These are phyloP conservation scores for Adiantum capillusveneris DNA, from an alignment of 75 land plant species.

Conservation along the genomic window DNA sequence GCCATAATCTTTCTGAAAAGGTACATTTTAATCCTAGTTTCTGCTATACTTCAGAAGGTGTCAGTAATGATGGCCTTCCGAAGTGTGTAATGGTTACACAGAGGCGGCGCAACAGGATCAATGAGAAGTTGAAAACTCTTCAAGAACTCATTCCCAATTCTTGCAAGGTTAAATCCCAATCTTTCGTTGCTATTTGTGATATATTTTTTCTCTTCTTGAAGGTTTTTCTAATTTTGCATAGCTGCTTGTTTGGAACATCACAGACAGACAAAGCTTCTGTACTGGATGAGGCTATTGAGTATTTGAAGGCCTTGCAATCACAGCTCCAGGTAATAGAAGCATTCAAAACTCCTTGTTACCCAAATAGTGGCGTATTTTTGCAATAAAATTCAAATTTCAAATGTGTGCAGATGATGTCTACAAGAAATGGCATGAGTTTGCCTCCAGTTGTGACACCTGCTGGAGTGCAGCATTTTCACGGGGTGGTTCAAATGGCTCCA, in stretches of 20 bases:
- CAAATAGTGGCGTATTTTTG: neutral
- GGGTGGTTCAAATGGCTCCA: conserved; percentile 12
- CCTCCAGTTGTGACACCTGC: conserved; percentile 3
- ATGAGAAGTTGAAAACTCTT: conserved; percentile 52
- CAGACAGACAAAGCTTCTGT: conserved; percentile 13
- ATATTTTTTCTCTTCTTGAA: neutral
- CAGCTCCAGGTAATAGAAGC: conserved; percentile 7
- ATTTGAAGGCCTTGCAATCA: conserved; percentile 13
- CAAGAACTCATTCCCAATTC: conserved; percentile 65
- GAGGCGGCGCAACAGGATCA: conserved; percentile 52
- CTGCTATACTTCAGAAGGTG: neutral
- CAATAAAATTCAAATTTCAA: neutral
- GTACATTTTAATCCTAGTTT: conserved; percentile 20
- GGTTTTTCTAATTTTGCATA: neutral
- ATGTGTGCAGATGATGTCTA: conserved; percentile 11
- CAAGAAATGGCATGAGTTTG: conserved; percentile 7
- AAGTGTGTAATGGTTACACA: conserved; percentile 6
- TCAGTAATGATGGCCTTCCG: neutral
- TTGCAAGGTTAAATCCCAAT: conserved; percentile 30
- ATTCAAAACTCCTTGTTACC: too few relatives aligned
- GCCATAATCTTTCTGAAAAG: conserved; percentile 70
- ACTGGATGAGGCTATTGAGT: conserved; percentile 15
- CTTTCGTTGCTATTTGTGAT: neutral
- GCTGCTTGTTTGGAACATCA: neutral
- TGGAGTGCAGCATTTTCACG: conserved; percentile 6